These are phyloP conservation scores for Emydomyces testavorans DNA, from an alignment of 2,329 filamentous ascomycete genomes.

Conservation along the genomic window DNA sequence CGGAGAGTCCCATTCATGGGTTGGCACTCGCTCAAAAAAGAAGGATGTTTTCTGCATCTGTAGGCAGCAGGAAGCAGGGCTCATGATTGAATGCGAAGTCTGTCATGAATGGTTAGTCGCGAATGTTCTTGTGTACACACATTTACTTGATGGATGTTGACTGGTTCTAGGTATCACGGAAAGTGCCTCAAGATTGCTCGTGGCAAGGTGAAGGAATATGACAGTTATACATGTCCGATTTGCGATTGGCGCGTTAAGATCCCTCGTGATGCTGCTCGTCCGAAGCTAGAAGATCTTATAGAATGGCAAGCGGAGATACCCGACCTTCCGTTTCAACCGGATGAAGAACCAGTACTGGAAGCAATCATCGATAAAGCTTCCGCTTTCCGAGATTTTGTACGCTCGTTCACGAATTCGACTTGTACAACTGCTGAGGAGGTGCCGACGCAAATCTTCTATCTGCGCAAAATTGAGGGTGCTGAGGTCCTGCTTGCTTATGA, in stretches of 20 bases:
- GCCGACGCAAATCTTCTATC: slow-evolving; percentile 82
- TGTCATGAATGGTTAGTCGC: slow-evolving; percentile 87
- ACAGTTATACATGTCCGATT: slow-evolving; percentile 96
- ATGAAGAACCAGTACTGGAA: slow-evolving; percentile 79
- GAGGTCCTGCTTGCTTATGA: slow-evolving; percentile 84
- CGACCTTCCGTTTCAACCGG: slow-evolving; percentile 78
- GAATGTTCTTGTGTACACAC: slow-evolving; percentile 5
- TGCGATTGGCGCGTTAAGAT: slow-evolving; percentile 97
- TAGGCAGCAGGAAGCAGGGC: slow-evolving; percentile 79
- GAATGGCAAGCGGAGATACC: slow-evolving; percentile 74
- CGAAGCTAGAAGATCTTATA: slow-evolving; percentile 82
- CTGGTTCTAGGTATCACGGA: slow-evolving; percentile 67
- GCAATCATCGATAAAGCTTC: slow-evolving; percentile 77
- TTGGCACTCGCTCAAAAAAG: slow-evolving; percentile 43
- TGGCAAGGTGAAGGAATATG: slow-evolving; percentile 95
- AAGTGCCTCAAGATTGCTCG: slow-evolving; percentile 96
- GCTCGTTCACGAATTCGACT: slow-evolving; percentile 66
- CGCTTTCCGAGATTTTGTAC: slow-evolving; percentile 71
- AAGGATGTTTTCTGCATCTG: slow-evolving; percentile 95
- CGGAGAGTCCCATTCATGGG: slow-evolving; percentile 37
- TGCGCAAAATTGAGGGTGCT: slow-evolving; percentile 93
- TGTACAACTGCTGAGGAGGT: slow-evolving; percentile 75
- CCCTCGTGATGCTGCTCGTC: slow-evolving; percentile 85
- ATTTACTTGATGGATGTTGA: slow-evolving; percentile 18
- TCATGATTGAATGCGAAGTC: slow-evolving; percentile 99